Base-by-base conservation (phyloP, 208 protist genomes). In the Lotmaria passim region DNA sequence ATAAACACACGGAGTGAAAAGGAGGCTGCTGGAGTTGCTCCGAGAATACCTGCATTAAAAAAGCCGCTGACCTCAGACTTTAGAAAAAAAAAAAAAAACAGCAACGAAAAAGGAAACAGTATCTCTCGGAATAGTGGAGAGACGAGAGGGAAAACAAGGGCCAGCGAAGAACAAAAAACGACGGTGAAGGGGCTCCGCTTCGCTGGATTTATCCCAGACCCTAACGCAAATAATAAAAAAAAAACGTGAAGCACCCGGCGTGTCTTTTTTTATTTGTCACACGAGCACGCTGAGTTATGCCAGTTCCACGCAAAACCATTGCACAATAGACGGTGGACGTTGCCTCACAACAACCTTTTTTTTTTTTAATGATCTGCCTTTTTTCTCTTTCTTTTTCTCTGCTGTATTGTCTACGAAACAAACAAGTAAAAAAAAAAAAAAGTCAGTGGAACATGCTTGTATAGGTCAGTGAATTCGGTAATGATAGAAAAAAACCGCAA, bases 361-460 rank as follows among this genome's bases (percentile, higher is more conserved):
- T 46, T 46, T 46, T 17, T 10, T 46, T 17, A 14, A 24, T 30
- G 21, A 21, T 51, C 28, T 21, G n/a, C 5, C 17, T 24, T 48
- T 21, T 24, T 48, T 48, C 26, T 34, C 51, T 33, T 60, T 7
- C 63, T 75, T 73, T 1, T 67, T 44, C 17, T 34, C 62, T 68
- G 14, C 2, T 51, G 51, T 36, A 43, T 59, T 64, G 31, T 55
- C 36, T 59, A 39, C 41, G 51, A 39, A 5, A 6, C 4, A 12
- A 31, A 24, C 53, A 21, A 19, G 41, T 14, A 38, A 7, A 12
- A 31, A 24, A 64, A 21, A 19, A 44, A 21, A 38, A 2, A 36
- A 31, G 39, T 52, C 6, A 43, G 10, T 44, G 43, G 30, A 38
- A 31, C 30, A 53, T 38, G 23, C 17, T 41, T 36, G 50, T 36